phyloP scores from a whole-genome alignment of 768 basidiomycete genomes.

The Serendipita sp. region DNA sequence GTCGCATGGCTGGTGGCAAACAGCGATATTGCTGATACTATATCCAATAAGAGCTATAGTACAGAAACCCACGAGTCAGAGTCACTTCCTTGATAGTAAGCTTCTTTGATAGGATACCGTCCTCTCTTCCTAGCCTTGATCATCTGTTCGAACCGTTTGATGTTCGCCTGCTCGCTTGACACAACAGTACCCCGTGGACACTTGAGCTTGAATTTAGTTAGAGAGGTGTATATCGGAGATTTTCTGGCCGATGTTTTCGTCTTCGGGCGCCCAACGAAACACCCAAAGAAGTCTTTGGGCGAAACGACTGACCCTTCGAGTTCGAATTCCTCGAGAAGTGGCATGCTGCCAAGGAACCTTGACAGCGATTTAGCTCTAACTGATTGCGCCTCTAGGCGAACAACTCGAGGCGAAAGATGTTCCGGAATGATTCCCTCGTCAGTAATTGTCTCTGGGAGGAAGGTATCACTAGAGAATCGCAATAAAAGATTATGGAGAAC shows the following conservation, averaged over 20 bases:
- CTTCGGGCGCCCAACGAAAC: not conserved
- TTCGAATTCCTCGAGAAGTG: not conserved
- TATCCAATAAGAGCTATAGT: too few relatives aligned
- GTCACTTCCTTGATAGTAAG: not conserved
- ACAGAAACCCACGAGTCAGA: too few relatives aligned
- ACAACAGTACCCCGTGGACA: not conserved
- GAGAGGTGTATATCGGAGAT: not conserved
- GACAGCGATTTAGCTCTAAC: not conserved
- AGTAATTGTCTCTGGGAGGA: not conserved
- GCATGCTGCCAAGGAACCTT: not conserved
- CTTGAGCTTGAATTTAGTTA: not conserved
- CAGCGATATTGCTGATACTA: too few relatives aligned
- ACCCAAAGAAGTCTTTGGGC: not conserved
- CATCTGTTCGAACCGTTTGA: not conserved
- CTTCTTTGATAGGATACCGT: not conserved
- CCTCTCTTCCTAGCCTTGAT: not conserved
- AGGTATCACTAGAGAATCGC: not conserved
- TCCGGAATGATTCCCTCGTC: not conserved
- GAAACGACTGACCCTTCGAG: not conserved
- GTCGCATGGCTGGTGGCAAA: too few relatives aligned
- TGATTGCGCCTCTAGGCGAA: not conserved
- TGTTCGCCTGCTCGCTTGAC: not conserved
- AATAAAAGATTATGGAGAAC: too few relatives aligned
- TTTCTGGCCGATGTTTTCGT: not conserved
- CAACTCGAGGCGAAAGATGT: not conserved